Conservation (phyloP, 768 basidiomycete genomes). For the Lactifluus echinatus region DNA sequence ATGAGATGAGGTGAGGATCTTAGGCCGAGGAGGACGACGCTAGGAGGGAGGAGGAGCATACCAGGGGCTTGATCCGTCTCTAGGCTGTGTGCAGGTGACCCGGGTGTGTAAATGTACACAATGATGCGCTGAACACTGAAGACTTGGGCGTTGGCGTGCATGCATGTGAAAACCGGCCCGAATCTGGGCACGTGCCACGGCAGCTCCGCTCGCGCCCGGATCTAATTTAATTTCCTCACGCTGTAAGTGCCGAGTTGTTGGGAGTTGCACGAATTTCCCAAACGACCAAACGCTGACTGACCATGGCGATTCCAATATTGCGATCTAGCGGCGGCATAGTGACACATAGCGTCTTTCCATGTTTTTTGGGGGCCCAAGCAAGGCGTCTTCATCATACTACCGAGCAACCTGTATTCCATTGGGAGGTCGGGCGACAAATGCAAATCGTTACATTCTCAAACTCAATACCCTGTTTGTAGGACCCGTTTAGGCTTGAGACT, state of each 20-base stretch:
- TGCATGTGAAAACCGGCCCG: no score
- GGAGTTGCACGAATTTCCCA: no score
- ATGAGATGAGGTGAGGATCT: background rate
- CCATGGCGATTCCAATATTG: conserved; percentile 2
- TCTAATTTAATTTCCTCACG: no score
- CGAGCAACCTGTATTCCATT: conserved; percentile 19
- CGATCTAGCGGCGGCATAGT: background rate
- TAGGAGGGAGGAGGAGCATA: background rate
- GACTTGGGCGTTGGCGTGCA: no score
- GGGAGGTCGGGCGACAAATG: conserved; percentile 23
- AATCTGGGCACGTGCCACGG: background rate
- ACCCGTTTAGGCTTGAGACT: conserved; percentile 72
- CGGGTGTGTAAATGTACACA: background rate
- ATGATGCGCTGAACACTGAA: no score
- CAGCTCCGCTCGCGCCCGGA: background rate
- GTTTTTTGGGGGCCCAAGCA: background rate
- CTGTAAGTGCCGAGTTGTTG: no score
- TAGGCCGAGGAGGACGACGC: background rate
- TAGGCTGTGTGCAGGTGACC: background rate
- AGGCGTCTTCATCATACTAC: background rate
- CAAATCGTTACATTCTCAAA: background rate
- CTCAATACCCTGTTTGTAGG: conserved; percentile 36
- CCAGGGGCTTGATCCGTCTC: background rate
- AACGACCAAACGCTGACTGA: background rate
- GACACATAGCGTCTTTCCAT: background rate